Base-by-base conservation (phyloP, 2,329 filamentous ascomycete genomes). In the Trichophyton rubrum region DNA sequence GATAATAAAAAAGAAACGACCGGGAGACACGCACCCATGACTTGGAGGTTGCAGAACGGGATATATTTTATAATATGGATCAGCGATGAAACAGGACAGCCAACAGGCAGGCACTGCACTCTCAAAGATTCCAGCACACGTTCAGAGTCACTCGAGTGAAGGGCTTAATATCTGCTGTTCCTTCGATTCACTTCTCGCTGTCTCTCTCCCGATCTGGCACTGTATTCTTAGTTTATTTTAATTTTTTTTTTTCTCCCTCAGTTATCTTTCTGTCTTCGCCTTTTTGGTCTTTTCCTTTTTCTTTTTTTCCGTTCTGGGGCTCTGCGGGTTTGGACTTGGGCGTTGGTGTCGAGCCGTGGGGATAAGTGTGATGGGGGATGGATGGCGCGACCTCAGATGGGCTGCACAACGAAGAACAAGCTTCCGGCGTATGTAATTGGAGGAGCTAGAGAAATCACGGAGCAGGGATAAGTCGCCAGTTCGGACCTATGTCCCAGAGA, bases 21-120 rank as follows among this genome's bases (percentile, higher is more conserved):
- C 56, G 60, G 22, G 57, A 53, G 22, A 62, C 51, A 65, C 64
- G 64, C 64, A 65, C 64, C 62, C 64, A 65, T 65, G 60, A 45
- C 56, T 62, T 61, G 60, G 62, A 59, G 62, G 60, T 61, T 60
- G 59, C 60, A 58, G 56, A 43, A 55, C 15, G 53, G 38, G 33
- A 41, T 56, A 41, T 56, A 56, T 55, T 30, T 30, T 45, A 41
- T 45, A 45, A 59, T 59, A 59, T 59, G 58, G 47, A 60, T 56
- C 59, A 61, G 62, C 59, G 49, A 60, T 63, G 60, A 61, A 63
- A 63, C 62, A 58, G 60, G 60, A 61, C 38, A 47, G 27, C 56
- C 33, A 40, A 40, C 55, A 57, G 24, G 56, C 60, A 43, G 24
- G 45, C 60, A 43, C 60, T 59, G 60, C 56, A 40, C 56, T 59